These are phyloP conservation scores for Penicillium sp. DNA, from an alignment of 2,329 filamentous ascomycete genomes.

Conservation along the genomic window DNA sequence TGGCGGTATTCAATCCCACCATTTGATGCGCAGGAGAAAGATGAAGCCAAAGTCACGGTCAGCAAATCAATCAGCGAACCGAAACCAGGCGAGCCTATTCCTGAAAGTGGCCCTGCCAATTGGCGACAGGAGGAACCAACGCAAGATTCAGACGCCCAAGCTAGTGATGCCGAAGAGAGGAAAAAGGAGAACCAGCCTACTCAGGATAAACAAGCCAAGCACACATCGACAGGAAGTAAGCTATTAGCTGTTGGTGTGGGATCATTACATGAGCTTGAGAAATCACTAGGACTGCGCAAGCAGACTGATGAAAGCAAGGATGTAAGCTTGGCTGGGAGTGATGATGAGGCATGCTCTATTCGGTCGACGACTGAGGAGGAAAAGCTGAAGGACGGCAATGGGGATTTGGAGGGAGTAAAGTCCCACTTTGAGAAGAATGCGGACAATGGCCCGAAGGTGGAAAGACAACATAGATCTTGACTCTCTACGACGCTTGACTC, in stretches of 20 bases:
- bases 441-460: background rate
- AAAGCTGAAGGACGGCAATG: constrained; percentile 28
- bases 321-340: constrained; percentile 71
- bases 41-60: constrained; percentile 14
- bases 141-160: background rate
- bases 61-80: constrained; percentile 62
- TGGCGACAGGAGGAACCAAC: constrained; percentile 58
- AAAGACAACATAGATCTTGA: background rate
- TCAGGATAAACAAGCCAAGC: background rate
- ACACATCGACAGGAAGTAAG: background rate
- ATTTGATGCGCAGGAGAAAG: constrained; percentile 19
- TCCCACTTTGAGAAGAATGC: constrained; percentile 29
- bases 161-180: background rate
- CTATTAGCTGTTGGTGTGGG: constrained; percentile 7
- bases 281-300: constrained; percentile 66
- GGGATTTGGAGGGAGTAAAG: constrained; percentile 41
- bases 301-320: constrained; percentile 64
- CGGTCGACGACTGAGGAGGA: constrained; percentile 22
- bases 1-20: constrained; percentile 62
- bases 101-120: constrained; percentile 67
- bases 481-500: background rate
- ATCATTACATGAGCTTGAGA: constrained; percentile 34
- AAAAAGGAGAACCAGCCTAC: background rate
- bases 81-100: constrained; percentile 63
- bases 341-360: constrained; percentile 36